A percentile compares a stretch with the other conserved stretches of the same genome.
phyloP scores from a whole-genome alignment of 805 yeast species.

The Naumovozyma dairenensis region DNA sequence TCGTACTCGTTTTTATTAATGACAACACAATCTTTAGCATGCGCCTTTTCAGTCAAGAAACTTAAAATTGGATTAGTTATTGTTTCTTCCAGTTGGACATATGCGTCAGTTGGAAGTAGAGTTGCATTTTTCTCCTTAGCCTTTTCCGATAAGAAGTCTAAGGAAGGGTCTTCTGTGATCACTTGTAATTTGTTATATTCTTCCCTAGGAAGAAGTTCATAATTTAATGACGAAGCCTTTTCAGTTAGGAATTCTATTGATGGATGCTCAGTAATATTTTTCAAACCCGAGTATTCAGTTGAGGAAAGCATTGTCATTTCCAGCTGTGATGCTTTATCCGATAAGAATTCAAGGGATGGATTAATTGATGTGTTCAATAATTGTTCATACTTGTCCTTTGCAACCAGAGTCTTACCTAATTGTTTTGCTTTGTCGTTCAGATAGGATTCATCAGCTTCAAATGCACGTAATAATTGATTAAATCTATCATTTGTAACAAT shows the following conservation, averaged over 20 bases:
- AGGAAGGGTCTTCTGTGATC: conserved; percentile 10
- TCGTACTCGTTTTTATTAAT: conserved; percentile 9
- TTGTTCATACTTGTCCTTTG: not conserved
- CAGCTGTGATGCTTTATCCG: conserved; percentile 5
- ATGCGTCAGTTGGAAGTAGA: conserved; percentile 13
- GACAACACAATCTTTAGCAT: conserved; percentile 11
- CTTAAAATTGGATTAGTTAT: conserved; percentile 10
- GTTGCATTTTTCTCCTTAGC: conserved; percentile 12
- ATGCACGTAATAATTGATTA: not conserved
- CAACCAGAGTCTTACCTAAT: conserved; percentile 1
- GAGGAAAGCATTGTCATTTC: conserved; percentile 13
- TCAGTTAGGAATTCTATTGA: conserved; percentile 4
- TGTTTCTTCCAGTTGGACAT: conserved; percentile 6
- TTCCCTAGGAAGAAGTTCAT: conserved; percentile 4
- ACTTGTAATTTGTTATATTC: conserved; percentile 7
- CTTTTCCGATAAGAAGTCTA: conserved; percentile 6
- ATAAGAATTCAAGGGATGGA: conserved; percentile 8
- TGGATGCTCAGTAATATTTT: not conserved
- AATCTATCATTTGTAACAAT: conserved; percentile 1
- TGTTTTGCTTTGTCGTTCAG: not conserved
- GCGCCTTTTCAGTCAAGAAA: conserved; percentile 11
- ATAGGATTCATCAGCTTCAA: not conserved
- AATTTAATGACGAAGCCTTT: conserved; percentile 4
- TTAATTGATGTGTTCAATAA: not conserved
- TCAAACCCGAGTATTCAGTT: conserved; percentile 2